Base-by-base conservation (phyloP, 805 yeast genomes). In the Jamesozyma spencerorum region DNA sequence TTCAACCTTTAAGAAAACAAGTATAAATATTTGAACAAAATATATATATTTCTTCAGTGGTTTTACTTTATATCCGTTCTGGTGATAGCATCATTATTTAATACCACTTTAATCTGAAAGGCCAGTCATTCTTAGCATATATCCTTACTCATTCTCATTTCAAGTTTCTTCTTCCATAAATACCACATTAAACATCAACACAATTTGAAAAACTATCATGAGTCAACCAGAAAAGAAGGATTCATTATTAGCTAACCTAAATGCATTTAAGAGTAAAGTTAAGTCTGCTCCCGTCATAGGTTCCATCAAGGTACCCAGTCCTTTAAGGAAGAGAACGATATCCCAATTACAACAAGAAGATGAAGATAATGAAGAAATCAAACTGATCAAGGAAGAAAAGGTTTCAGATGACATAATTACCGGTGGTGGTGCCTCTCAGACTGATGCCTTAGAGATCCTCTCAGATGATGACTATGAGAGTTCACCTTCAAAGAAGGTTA, bases 231-330 rank as follows among this genome's bases (percentile, higher is more conserved):
- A 40, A 37, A 11, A 53, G 56, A 58, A 57, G 27, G 66, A 64
- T 34, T 64, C 75, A 4, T 54, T 75, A 30, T 60, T 72, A 43
- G 79, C 74, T 44, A 77, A 80, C 62, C 64, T 80, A 41, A 77
- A 75, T 56, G 81, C 83, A 42, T 79, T 80, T 67, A 75, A 72
- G 54, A 76, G 68, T 54, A 72, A 75, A 43, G 73, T 78, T 47
- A 74, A 77, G 51, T 63, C 74, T 2, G 77, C 81, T 3, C 75
- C 82, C 0, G 71, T 71, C 14, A 62, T 75, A n/a, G 69, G 71
- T 1, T 48, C 60, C 4, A 62, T 62, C 30, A 57, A 59, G 18
- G 12, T 32, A 7, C 20, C 30, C 12, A 46, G 46, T 32, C 50
- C 50, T 4, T 15, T 39, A 40, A 47, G 48, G 50, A 43, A 47